phyloP scores from a whole-genome alignment of 208 protist genomes.

The Leishmania gerbilli region DNA sequence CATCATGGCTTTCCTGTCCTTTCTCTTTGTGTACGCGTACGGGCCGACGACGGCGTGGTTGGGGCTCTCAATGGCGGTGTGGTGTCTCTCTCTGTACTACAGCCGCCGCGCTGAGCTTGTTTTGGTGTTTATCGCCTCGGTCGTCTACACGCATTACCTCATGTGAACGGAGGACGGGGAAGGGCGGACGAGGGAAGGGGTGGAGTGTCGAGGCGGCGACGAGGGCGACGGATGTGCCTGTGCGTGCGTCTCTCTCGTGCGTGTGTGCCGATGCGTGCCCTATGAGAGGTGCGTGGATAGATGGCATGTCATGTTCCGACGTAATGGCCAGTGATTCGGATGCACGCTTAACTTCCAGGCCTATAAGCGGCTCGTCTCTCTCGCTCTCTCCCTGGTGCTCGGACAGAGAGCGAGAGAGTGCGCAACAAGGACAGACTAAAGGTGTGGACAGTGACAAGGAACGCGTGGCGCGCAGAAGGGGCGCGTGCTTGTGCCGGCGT shows the following conservation, averaged over 20 bases:
- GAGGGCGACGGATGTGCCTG: neutral
- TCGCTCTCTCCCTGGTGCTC: neutral
- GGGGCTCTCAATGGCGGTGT: constrained; percentile 26
- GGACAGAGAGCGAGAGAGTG: neutral
- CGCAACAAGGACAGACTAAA: neutral
- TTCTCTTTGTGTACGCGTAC: constrained; percentile 18
- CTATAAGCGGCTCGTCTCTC: neutral
- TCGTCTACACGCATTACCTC: constrained; percentile 29
- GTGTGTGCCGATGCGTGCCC: neutral
- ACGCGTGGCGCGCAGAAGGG: neutral
- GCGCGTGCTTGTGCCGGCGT: constrained; percentile 1
- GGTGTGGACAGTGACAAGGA: neutral
- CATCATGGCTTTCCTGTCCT: constrained; percentile 35
- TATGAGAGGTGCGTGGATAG: neutral
- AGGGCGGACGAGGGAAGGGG: neutral
- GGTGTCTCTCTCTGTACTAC: constrained; percentile 35
- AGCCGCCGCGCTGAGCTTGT: constrained; percentile 27
- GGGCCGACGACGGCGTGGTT: constrained; percentile 16
- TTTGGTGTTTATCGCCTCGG: constrained; percentile 38
- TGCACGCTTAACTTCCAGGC: neutral
- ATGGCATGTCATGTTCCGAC: neutral
- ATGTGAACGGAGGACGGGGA: constrained; percentile 15
- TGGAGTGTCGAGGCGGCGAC: neutral
- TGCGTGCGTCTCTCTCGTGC: neutral
- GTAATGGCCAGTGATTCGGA: neutral